Percentiles rank a stretch among this genome's conserved stretches.
Conservation (phyloP, 2,329 filamentous ascomycete genomes). For the Penicillium paneum region DNA sequence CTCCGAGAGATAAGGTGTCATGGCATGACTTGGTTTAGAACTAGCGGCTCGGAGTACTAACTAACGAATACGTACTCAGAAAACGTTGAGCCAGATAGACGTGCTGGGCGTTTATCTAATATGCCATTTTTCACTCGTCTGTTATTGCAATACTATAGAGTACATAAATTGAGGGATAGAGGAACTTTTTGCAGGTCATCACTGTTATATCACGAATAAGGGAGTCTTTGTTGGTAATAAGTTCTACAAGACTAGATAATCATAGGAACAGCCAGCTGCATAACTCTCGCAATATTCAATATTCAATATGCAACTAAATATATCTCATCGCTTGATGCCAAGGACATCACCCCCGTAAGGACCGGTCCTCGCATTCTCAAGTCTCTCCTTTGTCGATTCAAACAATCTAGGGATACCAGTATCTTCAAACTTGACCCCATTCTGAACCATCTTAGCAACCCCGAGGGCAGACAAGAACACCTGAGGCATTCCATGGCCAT, state of each 20-base stretch:
- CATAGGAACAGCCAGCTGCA: not conserved
- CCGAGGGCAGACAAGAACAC: conserved; percentile 54
- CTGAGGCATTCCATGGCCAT: conserved; percentile 69
- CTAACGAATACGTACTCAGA: not conserved
- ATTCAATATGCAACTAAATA: not conserved
- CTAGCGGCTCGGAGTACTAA: not conserved
- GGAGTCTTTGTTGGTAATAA: not conserved
- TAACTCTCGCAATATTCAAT: not conserved
- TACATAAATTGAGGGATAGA: not conserved
- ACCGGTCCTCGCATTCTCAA: not conserved
- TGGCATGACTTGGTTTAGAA: not conserved
- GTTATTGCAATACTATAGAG: not conserved
- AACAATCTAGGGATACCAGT: conserved; percentile 35
- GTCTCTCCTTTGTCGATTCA: conserved; percentile 20
- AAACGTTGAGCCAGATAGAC: not conserved
- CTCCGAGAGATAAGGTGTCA: not conserved
- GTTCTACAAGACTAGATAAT: not conserved
- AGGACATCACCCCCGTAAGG: not conserved
- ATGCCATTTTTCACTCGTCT: not conserved
- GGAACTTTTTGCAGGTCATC: not conserved
- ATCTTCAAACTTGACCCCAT: conserved; percentile 27
- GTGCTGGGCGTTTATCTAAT: not conserved
- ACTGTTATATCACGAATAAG: not conserved
- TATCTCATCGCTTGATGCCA: not conserved
- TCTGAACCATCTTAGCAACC: conserved; percentile 55